These are phyloP conservation scores for Alternaria viburni DNA, from an alignment of 2,329 filamentous ascomycete species.

Conservation along the genomic window DNA sequence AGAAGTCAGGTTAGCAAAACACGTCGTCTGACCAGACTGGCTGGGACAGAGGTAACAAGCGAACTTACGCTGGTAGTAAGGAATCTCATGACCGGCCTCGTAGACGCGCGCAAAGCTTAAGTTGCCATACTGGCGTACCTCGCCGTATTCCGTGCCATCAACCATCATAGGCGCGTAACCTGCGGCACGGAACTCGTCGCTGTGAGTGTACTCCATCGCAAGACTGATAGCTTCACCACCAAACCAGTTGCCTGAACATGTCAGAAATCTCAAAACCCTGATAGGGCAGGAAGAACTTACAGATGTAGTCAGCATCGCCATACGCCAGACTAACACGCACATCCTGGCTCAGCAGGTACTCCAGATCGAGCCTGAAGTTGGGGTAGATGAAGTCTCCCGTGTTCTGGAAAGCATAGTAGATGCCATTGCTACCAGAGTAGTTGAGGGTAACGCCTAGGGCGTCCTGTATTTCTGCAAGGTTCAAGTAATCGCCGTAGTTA, in stretches of 20 bases:
- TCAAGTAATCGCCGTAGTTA: conserved; percentile 60
- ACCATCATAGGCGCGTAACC: conserved; percentile 45
- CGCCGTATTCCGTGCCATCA: conserved; percentile 49
- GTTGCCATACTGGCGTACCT: conserved; percentile 49
- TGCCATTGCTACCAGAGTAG: conserved; percentile 59
- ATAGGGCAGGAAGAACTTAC: too few species aligned
- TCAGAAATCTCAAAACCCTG: too few species aligned
- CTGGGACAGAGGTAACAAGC: not conserved
- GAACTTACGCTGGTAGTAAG: conserved; percentile 48
- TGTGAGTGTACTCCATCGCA: conserved; percentile 47
- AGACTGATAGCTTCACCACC: conserved; percentile 47
- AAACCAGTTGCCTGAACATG: conserved; percentile 46
- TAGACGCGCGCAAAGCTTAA: conserved; percentile 50
- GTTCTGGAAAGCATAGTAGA: conserved; percentile 60
- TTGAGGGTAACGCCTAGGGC: conserved; percentile 69
- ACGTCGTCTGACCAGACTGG: not conserved
- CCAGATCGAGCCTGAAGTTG: conserved; percentile 57
- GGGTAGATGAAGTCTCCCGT: conserved; percentile 65
- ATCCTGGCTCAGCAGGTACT: conserved; percentile 50
- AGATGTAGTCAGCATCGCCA: conserved; percentile 48
- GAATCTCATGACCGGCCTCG: conserved; percentile 52
- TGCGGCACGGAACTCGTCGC: conserved; percentile 30
- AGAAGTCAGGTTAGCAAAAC: not conserved
- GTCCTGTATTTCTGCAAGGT: conserved; percentile 62
- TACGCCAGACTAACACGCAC: conserved; percentile 47